Percentiles rank a stretch among this genome's conserved stretches.
Conservation (phyloP, 2,329 filamentous ascomycete genomes). For the Talaromyces sp. region DNA sequence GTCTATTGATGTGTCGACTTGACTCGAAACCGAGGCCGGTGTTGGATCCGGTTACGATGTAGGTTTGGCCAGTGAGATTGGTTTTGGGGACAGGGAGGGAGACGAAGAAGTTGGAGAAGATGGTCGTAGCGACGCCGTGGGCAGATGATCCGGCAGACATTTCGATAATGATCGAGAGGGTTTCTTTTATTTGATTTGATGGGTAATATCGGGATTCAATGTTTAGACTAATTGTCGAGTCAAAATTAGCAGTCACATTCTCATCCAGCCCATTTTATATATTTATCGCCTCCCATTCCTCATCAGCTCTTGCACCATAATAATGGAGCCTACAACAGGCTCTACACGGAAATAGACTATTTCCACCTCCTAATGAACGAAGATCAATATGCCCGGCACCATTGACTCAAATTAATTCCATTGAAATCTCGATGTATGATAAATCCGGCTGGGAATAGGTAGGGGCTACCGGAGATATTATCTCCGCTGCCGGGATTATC, state of each 20-base stretch:
- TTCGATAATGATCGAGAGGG: neutral
- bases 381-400: neutral
- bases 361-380: neutral
- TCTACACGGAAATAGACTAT: neutral
- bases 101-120: constrained; percentile 18
- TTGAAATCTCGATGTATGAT: neutral
- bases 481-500: constrained; percentile 9
- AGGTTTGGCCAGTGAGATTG: constrained; percentile 33
- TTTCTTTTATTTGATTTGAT: no score
- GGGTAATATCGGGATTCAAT: no score
- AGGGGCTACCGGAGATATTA: constrained; percentile 18
- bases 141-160: constrained; percentile 14
- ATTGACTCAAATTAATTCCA: neutral
- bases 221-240: neutral
- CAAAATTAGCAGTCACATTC: neutral
- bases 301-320: neutral
- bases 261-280: neutral
- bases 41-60: constrained; percentile 52
- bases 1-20: constrained; percentile 39
- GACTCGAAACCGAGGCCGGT: constrained; percentile 50
- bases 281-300: neutral
- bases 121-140: constrained; percentile 2
- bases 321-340: neutral
- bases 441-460: neutral
- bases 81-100: constrained; percentile 6